phyloP scores from a whole-genome alignment of 257 asterid species.

The Scutellaria galericulata region DNA sequence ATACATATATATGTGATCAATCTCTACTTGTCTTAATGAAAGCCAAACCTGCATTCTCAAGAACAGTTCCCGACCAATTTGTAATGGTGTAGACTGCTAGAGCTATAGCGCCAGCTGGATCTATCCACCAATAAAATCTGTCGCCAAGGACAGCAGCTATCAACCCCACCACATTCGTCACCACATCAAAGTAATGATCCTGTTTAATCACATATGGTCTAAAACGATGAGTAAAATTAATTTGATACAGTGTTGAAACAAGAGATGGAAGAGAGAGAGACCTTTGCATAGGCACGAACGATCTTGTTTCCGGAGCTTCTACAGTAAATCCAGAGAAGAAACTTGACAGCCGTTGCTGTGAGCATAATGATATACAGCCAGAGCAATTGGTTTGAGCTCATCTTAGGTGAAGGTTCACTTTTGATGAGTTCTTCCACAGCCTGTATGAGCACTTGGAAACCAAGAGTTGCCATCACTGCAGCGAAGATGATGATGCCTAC shows the following conservation, averaged over 20 bases:
- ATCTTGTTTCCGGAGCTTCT: slow-evolving; percentile 64
- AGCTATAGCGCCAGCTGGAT: slow-evolving; percentile 64
- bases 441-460: slow-evolving; percentile 61
- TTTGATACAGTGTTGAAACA: not conserved
- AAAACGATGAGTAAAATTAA: not conserved
- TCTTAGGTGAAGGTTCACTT: slow-evolving; percentile 40
- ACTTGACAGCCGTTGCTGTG: slow-evolving; percentile 59
- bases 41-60: slow-evolving; percentile 67
- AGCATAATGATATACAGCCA: slow-evolving; percentile 71
- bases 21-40: not conserved
- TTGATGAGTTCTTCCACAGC: slow-evolving; percentile 55
- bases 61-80: slow-evolving; percentile 65
- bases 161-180: slow-evolving; percentile 66
- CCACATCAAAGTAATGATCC: slow-evolving; percentile 79
- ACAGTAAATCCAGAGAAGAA: slow-evolving; percentile 67
- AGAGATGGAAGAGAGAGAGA: not conserved
- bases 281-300: slow-evolving; percentile 73
- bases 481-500: slow-evolving; percentile 79
- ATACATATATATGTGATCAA: not conserved
- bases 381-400: slow-evolving; percentile 47
- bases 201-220: slow-evolving; percentile 6
- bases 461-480: slow-evolving; percentile 78
- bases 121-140: slow-evolving; percentile 69
- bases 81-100: slow-evolving; percentile 59
- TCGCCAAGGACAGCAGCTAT: slow-evolving; percentile 64